These are phyloP conservation scores for Pythium phragmitis DNA, from an alignment of 352 stramenopile genomes.

Conservation along the genomic window DNA sequence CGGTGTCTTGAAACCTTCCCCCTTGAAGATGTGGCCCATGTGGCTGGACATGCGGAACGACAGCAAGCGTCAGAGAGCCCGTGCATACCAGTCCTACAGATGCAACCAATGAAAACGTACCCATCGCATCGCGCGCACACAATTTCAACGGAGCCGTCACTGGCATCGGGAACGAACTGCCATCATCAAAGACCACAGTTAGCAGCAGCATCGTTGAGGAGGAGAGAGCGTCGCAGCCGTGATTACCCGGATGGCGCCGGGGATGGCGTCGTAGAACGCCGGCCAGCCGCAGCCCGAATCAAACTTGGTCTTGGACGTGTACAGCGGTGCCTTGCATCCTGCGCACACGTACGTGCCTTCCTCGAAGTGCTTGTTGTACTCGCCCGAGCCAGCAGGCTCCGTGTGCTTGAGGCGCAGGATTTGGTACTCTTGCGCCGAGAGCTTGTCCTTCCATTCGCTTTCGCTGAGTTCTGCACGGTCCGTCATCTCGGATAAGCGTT, in stretches of 20 bases:
- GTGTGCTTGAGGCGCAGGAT: constrained; percentile 90
- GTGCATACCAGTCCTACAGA: neutral
- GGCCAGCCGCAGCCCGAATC: constrained; percentile 90
- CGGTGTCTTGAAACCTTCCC: constrained; percentile 83
- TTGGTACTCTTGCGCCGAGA: constrained; percentile 79
- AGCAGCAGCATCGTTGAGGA: neutral
- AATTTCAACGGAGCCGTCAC: constrained; percentile 81
- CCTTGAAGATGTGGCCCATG: constrained; percentile 91
- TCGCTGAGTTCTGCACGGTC: constrained; percentile 54
- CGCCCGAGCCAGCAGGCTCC: constrained; percentile 81
- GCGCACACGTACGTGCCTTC: constrained; percentile 87
- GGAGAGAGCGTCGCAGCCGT: neutral
- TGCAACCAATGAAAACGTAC: constrained; percentile 29
- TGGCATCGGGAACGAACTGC: constrained; percentile 59
- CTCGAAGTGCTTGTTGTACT: constrained; percentile 89
- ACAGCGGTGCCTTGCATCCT: constrained; percentile 84
- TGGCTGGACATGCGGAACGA: constrained; percentile 41
- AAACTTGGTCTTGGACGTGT: constrained; percentile 89
- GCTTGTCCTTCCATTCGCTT: constrained; percentile 80
- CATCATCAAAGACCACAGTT: constrained; percentile 1
- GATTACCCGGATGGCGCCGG: constrained; percentile 77
- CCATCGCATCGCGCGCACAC: constrained; percentile 87
- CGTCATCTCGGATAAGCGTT: constrained; percentile 44
- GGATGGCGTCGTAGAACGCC: constrained; percentile 89
- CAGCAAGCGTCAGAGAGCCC: neutral